Evolutionary conservation across 495 filamentous ascomycete genomes (phyloP), one percentile per base, ranked within the genome.

Genomic region (Trichoderma orchidacearum): DNA sequence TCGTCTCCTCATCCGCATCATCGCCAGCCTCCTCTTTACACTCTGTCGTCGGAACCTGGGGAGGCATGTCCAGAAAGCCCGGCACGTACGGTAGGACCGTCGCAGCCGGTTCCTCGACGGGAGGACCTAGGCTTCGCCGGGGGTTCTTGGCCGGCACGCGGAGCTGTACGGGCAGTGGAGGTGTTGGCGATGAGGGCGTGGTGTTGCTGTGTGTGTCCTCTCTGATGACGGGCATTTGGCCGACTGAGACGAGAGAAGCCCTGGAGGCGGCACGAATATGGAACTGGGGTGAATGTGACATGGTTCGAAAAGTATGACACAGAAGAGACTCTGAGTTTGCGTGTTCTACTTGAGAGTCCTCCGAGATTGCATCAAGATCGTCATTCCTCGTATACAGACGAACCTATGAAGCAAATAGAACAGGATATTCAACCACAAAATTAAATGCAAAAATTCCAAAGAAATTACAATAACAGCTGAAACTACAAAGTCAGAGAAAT

Each of bases 211-310:
- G 25, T 12, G 28, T 29, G 53, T 55, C 34, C 23, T 55, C 53
- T 18, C n/a, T 29, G 53, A 55, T 55, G 32, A 55, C 34, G 53
- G 53, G 53, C 53, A 55, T 41, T 15, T 35, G 34, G 6, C 53
- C 53, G 11, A 55, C 32, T 27, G 53, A 38, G 32, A 41, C 32
- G 28, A 55, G 53, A 2, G 53, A 55, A 4, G 53, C 17, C 18
- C 34, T 13, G 6, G 41, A 48, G 3, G 21, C 18, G 11, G 41
- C 41, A 12, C 41, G 41, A 3, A 23, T 28, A 28, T 48, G 41
- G 15, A 48, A 25, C 41, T 48, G 23, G 0, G 41, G 18, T 27
- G 21, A 27, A 17, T 48, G 18, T 23, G 41, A 7, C 41, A 48
- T 48, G 5, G 21, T 27, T 25, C 23, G 18, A 13, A 4, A 8